These are phyloP conservation scores for Coemansia sp. DNA, from an alignment of 192 early-diverging fungal genomes.

Conservation along the genomic window DNA sequence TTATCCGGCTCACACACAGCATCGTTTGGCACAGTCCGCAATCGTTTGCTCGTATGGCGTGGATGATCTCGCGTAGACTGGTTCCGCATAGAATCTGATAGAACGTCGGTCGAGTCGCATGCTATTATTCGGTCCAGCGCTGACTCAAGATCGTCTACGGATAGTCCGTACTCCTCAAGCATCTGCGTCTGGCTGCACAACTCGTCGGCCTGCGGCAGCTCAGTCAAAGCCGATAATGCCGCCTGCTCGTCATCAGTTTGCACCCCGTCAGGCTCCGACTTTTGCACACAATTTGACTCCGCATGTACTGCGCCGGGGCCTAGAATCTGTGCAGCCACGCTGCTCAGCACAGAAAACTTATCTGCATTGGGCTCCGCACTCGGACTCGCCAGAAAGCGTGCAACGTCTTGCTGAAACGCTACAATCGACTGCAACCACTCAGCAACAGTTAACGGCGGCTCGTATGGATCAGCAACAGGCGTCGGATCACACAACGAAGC, in stretches of 20 bases:
- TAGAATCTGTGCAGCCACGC: conserved; percentile 23
- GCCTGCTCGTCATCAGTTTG: conserved; percentile 7
- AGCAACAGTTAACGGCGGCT: conserved; percentile 7
- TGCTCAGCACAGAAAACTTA: conserved; percentile 17
- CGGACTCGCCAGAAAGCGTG: conserved; percentile 21
- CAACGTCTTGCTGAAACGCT: conserved; percentile 45
- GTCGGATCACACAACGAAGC: not conserved
- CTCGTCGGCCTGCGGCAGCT: not conserved
- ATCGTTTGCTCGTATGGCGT: not conserved
- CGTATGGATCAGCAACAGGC: not conserved
- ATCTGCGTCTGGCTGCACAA: not conserved
- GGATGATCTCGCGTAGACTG: not conserved
- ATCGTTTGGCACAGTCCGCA: not conserved
- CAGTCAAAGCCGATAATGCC: conserved; percentile 8
- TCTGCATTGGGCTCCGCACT: not conserved
- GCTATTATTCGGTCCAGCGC: conserved; percentile 7
- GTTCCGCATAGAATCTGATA: not conserved
- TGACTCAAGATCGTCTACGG: conserved; percentile 9
- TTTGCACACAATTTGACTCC: not conserved
- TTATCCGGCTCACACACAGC: not conserved
- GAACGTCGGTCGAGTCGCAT: not conserved
- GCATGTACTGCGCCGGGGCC: not conserved
- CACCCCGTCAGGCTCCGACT: not conserved
- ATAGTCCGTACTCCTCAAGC: conserved; percentile 10
- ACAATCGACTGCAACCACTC: conserved; percentile 48